Base-by-base conservation (phyloP, 306 rosid species). In the Pterocarpus macrocarpus region DNA sequence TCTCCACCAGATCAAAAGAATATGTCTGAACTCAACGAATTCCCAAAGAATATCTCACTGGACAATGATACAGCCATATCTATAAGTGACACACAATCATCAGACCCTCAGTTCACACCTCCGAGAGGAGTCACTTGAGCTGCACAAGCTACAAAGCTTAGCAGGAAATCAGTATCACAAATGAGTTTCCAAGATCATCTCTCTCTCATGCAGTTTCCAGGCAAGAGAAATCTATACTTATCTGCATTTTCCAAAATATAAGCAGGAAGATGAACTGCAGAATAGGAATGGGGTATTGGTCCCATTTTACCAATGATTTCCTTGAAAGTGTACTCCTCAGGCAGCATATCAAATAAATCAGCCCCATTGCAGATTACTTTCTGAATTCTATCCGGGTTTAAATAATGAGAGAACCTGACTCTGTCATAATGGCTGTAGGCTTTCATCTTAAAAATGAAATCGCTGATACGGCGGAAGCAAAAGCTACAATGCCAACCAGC, bases 401-500 rank as follows among this genome's bases (percentile, higher is more conserved):
- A 78, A 75, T 90, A 95, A 71, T 86, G 94, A 62, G 95, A 88
- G 89, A 95, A 95, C 77, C 93, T 86, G 53, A 95, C 94, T 71
- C 99, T 90, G 49, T 95, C 99, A 55, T 87, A 87, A 63, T 95
- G 99, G 80, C 99, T 95, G 89, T 95, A 95, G 77, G 99, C 99
- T 82, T 92, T 95, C 97, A 95, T 95, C 91, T 95, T 95, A 22
- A 95, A 95, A 78, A 90, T 35, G 85, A 95, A 95, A 76, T 95
- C 99, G 1, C 88, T 90, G 81, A 95, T 93, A 7, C 82, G 86
- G 22, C 97, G 97, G 76, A 95, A 95, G 91, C 99, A 95, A 80
- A 95, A 95, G 94, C 99, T 95, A 79, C 99, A 95, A 82, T 95
- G 99, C 99, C 99, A 95, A 3, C 99, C 99, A 45, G 99, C 85